Conservation (phyloP, 2,329 filamentous ascomycete species). For the Pseudopithomyces chartarum region DNA sequence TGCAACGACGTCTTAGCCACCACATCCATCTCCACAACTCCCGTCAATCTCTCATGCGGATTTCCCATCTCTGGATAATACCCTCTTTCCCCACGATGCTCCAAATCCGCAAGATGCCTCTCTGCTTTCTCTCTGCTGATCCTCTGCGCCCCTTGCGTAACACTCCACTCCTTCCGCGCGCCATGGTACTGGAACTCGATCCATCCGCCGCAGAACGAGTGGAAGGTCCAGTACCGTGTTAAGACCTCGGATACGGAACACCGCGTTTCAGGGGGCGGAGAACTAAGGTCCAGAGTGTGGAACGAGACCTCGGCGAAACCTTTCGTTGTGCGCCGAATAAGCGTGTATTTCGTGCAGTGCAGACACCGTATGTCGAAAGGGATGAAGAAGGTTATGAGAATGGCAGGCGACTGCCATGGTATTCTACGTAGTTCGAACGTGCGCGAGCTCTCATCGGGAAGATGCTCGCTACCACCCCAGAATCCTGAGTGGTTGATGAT, state of each 20-base stretch:
- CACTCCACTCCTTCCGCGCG: not conserved
- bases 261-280: not conserved
- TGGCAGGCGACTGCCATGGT: not conserved
- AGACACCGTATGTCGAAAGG: constrained; percentile 14
- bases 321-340: constrained; percentile 10
- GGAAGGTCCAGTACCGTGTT: constrained; percentile 1
- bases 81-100: not conserved
- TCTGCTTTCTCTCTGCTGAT: not conserved
- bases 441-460: not conserved
- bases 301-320: constrained; percentile 7
- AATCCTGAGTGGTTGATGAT: not conserved
- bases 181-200: constrained; percentile 9
- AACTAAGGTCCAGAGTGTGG: not conserved
- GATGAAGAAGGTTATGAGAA: constrained; percentile 3
- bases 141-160: not conserved
- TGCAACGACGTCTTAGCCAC: not conserved
- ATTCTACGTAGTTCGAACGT: not conserved
- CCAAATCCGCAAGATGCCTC: not conserved
- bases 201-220: not conserved
- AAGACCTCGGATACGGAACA: not conserved
- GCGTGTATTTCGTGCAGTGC: constrained; percentile 12
- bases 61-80: not conserved
- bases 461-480: not conserved
- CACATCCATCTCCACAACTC: not conserved
- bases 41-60: not conserved